Evolutionary conservation across 2,329 filamentous ascomycete species (phyloP), one percentile per base, ranked within the genome.

Genomic region (Fusarium sp.): DNA sequence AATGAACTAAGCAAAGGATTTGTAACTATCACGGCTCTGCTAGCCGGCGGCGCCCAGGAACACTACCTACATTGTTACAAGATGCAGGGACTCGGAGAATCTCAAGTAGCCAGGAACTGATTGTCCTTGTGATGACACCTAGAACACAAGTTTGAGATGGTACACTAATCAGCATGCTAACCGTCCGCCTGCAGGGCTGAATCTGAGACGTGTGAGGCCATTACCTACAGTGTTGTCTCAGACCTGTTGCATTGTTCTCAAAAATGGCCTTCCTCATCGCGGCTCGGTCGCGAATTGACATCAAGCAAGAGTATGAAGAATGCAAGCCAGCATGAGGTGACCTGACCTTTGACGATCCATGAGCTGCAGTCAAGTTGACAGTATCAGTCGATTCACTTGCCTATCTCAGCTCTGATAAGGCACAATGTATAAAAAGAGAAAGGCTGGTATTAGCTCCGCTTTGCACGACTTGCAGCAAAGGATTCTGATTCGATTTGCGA

Each of bases 201-300:
- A 70, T 69, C 54, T 69, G 69, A 66, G 64, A 72, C 68, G 65
- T 65, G 62, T 57, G 69, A 72, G 68, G 57, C 61, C 54, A 59
- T 62, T 54, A 48, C 42, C 30, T 61, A 42, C 30, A 27, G 37
- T 67, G 49, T 63, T 61, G 57, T 46, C 60, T 63, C 45, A 46
- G 25, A 27, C 25, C 32, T 52, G 46, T 41, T 37, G 45, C 46
- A 29, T 55, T 32, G 40, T 32, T 27, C 37, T 24, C 41, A 12
- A 34, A 34, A 20, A 14, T 30, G 8, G 13, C 9, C 14, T 37
- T 37, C 13, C 16, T 20, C 18, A 32, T 29, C 14, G 30, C 51
- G 20, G 44, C 25, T 59, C n/a, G 22, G 37, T 20, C 24, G 25
- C 37, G 44, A 34, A 37, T 46, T 10, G 41, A n/a, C 41, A n/a